These are phyloP conservation scores for Withania somnifera DNA, from an alignment of 305 asterid species.

Conservation along the genomic window DNA sequence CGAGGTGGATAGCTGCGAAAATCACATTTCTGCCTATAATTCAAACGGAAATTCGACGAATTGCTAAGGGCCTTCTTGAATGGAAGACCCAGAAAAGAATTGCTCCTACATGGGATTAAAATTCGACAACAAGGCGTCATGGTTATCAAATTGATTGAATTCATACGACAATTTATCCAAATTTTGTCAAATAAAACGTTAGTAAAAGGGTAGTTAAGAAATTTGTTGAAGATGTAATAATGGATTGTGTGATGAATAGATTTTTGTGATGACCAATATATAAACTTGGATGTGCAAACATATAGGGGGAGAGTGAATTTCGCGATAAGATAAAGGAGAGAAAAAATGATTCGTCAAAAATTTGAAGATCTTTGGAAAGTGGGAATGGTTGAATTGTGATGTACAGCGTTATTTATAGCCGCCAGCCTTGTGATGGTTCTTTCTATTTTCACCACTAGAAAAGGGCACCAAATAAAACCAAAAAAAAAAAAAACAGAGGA, in stretches of 20 bases:
- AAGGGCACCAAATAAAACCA: neutral
- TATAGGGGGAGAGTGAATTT: neutral
- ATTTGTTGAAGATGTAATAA: neutral
- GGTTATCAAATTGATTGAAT: slow-evolving; percentile 23
- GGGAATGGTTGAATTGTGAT: neutral
- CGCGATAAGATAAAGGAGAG: neutral
- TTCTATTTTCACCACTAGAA: neutral
- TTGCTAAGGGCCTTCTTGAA: slow-evolving; percentile 13
- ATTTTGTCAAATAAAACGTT: neutral
- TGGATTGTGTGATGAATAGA: neutral
- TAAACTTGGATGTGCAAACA: neutral
- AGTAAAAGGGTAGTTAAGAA: neutral
- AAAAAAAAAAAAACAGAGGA: too few species aligned
- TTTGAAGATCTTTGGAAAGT: neutral
- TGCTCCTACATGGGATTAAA: slow-evolving; percentile 28
- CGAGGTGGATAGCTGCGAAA: slow-evolving; percentile 10
- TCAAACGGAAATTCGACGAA: slow-evolving; percentile 10
- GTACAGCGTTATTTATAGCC: too few species aligned
- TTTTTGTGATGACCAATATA: neutral
- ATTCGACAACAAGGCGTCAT: slow-evolving; percentile 51
- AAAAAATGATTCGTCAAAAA: neutral
- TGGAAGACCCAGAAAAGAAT: slow-evolving; percentile 26
- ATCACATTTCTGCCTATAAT: neutral
- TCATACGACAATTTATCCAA: slow-evolving; percentile 15
- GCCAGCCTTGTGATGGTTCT: neutral